These are phyloP conservation scores for Metarhizium sp. DNA, from an alignment of 2,329 filamentous ascomycete genomes.

Conservation along the genomic window DNA sequence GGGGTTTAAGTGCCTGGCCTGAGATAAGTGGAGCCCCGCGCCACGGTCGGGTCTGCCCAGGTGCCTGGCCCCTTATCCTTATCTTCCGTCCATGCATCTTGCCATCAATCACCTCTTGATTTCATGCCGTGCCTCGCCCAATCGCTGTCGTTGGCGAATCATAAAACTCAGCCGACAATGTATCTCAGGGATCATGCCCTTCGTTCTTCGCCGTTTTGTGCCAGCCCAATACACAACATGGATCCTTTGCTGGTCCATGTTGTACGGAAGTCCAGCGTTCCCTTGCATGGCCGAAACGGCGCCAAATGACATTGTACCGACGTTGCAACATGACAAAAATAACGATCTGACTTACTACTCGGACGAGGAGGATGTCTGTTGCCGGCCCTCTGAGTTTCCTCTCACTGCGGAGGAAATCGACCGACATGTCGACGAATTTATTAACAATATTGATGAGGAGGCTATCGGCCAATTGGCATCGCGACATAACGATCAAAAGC, in stretches of 20 bases:
- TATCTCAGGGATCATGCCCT: no score
- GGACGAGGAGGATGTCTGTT: not conserved
- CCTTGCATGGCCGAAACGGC: not conserved
- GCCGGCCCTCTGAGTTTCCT: not conserved
- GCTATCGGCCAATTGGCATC: slow-evolving; percentile 14
- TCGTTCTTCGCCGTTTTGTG: not conserved
- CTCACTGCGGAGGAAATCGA: not conserved
- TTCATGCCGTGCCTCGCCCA: no score
- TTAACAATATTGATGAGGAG: slow-evolving; percentile 11
- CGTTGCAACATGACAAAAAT: not conserved
- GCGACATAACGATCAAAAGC: slow-evolving; percentile 9
- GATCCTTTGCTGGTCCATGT: not conserved
- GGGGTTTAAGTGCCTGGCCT: no score
- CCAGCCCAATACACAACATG: not conserved
- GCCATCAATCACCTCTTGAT: no score
- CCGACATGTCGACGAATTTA: slow-evolving; percentile 7
- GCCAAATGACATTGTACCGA: not conserved
- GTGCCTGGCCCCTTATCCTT: no score
- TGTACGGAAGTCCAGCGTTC: not conserved
- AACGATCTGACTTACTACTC: not conserved
- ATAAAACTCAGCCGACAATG: no score
- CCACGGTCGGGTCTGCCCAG: no score
- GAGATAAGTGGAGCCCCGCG: no score
- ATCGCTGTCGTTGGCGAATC: no score
- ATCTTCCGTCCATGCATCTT: no score